Evolutionary conservation across 2,329 filamentous ascomycete species (phyloP), one percentile per base, ranked within the genome.

Genomic region (Leptographium galeiforme): DNA sequence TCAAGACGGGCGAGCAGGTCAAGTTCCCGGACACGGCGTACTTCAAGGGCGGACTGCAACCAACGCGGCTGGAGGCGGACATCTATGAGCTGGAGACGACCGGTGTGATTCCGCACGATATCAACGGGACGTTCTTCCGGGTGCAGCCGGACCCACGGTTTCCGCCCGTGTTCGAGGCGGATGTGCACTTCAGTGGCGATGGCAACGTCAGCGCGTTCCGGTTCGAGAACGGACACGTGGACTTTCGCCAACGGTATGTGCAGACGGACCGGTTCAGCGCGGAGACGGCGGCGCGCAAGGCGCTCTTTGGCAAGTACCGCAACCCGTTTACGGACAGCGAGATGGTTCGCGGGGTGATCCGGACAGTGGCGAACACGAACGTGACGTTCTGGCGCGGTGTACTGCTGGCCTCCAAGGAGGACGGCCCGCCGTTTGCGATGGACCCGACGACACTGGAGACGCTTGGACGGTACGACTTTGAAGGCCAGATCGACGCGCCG

Each of bases 311-410:
- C 0, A 67, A 71, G 44, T 81, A 81, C 57, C 67, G 78, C 18
- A 81, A 82, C 59, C 74, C 75, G 0, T 78, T 70, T 57, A 79
- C 76, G 8, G 75, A 79, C 60, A 73, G 74, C 50, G 75, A 77
- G 62, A 71, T 70, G 56, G 76, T 79, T 7, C 72, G 71, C 50
- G 74, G 75, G 2, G 72, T 78, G 6, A 75, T 81, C 43, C 66
- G 77, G 25, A 80, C 76, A 0, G 76, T 76, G 0, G 71, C 73
- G 4, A 82, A 82, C 57, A 82, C 78, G 1, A 82, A 82, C 54
- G 66, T 82, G n/a, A 67, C 76, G 1, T 78, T 75, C 59, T 82
- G 76, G 72, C 66, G 75, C 8, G 77, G 77, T 0, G 70, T 75
- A 48, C 59, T 81, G 54, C 66, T 81, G 6, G 77, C 77, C 0